Evolutionary conservation across 208 protist species (phyloP).

Genomic region (Leishmania braziliensis): DNA sequence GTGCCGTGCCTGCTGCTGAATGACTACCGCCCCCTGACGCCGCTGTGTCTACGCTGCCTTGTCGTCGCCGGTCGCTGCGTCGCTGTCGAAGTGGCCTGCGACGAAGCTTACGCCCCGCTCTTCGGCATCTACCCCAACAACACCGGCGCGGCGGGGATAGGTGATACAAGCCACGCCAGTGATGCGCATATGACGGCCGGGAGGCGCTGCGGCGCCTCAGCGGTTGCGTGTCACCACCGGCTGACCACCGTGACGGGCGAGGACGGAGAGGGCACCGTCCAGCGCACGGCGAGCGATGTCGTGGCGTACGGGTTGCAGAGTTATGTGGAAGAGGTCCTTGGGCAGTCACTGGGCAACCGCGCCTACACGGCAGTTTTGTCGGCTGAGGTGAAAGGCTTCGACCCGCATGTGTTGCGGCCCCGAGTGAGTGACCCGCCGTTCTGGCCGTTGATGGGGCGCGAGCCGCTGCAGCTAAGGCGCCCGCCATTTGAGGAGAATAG

Average conservation of each 20-base stretch:
- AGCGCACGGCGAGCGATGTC: constrained; percentile 27
- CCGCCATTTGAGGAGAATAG: constrained; percentile 31
- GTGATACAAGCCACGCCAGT: background rate
- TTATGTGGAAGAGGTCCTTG: constrained; percentile 44
- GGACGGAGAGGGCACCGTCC: background rate
- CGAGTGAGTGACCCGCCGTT: constrained; percentile 23
- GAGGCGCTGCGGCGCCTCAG: constrained; percentile 6
- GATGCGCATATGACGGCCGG: background rate
- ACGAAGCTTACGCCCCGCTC: constrained; percentile 37
- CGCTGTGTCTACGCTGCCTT: constrained; percentile 49
- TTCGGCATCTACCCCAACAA: constrained; percentile 36
- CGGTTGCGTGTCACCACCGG: constrained; percentile 7
- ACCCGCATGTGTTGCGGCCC: constrained; percentile 30
- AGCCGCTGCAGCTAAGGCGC: constrained; percentile 10
- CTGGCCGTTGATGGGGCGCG: constrained; percentile 17
- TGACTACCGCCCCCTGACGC: constrained; percentile 38
- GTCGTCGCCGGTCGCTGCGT: constrained; percentile 56
- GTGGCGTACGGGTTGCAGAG: constrained; percentile 40
- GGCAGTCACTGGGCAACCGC: constrained; percentile 29
- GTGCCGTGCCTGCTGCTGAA: constrained; percentile 68
- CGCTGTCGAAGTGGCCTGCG: constrained; percentile 63
- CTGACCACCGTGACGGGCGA: background rate
- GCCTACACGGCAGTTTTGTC: constrained; percentile 54
- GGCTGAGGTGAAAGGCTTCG: constrained; percentile 48
- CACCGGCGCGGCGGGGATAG: constrained; percentile 1